These are phyloP conservation scores for Sequoiadendron giganteum DNA, from an alignment of 75 land plant species.

Conservation along the genomic window DNA sequence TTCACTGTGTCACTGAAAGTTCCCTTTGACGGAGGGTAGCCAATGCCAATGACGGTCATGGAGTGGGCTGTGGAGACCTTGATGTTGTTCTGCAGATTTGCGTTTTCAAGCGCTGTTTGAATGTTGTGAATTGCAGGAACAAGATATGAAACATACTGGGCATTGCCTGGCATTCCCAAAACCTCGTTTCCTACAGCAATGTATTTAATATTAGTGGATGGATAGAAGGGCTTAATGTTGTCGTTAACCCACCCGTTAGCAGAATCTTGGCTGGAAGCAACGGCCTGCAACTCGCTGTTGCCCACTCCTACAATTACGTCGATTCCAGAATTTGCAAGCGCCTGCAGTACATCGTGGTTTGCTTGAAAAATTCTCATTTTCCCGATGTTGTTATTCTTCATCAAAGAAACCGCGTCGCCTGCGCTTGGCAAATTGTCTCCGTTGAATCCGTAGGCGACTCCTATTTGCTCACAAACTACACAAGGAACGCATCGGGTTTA, in stretches of 20 bases:
- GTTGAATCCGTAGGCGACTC: slow-evolving; percentile 24
- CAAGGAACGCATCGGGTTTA: too few relatives aligned
- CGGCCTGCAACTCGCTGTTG: slow-evolving; percentile 23
- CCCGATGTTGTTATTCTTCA: slow-evolving; percentile 25
- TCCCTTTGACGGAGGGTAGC: slow-evolving; percentile 40
- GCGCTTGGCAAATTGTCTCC: slow-evolving; percentile 28
- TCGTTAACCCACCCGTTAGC: slow-evolving; percentile 28
- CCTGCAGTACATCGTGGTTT: slow-evolving; percentile 4
- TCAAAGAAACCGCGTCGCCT: slow-evolving; percentile 20
- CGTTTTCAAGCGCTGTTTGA: slow-evolving; percentile 9
- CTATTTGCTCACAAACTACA: slow-evolving; percentile 5
- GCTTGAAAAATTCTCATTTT: slow-evolving; percentile 30
- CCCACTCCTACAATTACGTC: slow-evolving; percentile 22
- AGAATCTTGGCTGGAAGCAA: slow-evolving; percentile 23
- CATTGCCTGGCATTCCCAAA: slow-evolving; percentile 6
- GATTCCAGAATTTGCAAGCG: slow-evolving; percentile 24
- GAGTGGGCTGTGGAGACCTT: slow-evolving; percentile 34
- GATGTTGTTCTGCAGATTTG: slow-evolving; percentile 18
- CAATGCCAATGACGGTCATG: slow-evolving; percentile 1
- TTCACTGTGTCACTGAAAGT: slow-evolving; percentile 9
- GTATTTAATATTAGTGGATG: slow-evolving; percentile 24
- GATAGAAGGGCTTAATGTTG: slow-evolving; percentile 23
- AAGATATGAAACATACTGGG: slow-evolving; percentile 5
- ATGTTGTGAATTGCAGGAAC: slow-evolving; percentile 42
- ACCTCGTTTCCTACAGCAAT: slow-evolving; percentile 41